Evolutionary conservation across 1,284 basidiomycete species (phyloP).

Genomic region (Rhodotorula glutinis): DNA sequence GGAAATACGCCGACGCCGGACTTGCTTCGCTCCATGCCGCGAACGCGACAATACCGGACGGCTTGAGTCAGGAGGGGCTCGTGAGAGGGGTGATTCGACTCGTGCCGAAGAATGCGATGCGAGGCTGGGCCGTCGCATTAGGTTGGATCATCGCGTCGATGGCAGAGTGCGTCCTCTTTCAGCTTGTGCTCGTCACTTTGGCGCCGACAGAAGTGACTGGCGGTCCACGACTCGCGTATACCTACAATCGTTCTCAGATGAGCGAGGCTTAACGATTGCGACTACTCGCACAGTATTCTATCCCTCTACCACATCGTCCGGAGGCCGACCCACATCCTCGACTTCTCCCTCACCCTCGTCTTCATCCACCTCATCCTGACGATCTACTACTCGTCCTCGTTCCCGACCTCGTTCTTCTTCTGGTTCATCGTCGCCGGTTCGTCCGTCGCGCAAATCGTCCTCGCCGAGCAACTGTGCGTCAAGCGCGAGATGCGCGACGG

Average conservation of each 20-base stretch:
- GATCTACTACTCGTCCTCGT: conserved; percentile 79
- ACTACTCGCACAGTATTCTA: conserved; percentile 62
- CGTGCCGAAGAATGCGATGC: conserved; percentile 51
- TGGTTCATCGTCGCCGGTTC: conserved; percentile 75
- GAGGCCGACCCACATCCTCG: conserved; percentile 86
- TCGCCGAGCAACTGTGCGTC: conserved; percentile 85
- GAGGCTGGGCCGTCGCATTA: conserved; percentile 81
- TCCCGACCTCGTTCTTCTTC: conserved; percentile 87
- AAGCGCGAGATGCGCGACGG: conserved; percentile 88
- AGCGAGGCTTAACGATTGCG: not conserved
- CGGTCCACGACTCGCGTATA: too few relatives aligned
- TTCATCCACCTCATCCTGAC: conserved; percentile 88
- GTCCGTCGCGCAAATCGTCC: conserved; percentile 68
- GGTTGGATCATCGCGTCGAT: conserved; percentile 76
- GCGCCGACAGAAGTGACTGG: not conserved
- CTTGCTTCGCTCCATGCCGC: conserved; percentile 10
- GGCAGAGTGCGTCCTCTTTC: conserved; percentile 64
- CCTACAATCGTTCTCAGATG: too few relatives aligned
- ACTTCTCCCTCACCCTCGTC: conserved; percentile 84
- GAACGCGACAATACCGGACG: conserved; percentile 14
- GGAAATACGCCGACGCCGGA: conserved; percentile 55
- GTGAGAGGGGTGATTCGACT: conserved; percentile 22
- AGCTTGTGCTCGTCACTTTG: not conserved
- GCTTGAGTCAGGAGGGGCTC: conserved; percentile 1
- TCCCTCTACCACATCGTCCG: conserved; percentile 83